Percentiles rank a stretch among this genome's conserved stretches.
Evolutionary conservation across 257 asterid species (phyloP).

Genomic region (Scutellaria minor): DNA sequence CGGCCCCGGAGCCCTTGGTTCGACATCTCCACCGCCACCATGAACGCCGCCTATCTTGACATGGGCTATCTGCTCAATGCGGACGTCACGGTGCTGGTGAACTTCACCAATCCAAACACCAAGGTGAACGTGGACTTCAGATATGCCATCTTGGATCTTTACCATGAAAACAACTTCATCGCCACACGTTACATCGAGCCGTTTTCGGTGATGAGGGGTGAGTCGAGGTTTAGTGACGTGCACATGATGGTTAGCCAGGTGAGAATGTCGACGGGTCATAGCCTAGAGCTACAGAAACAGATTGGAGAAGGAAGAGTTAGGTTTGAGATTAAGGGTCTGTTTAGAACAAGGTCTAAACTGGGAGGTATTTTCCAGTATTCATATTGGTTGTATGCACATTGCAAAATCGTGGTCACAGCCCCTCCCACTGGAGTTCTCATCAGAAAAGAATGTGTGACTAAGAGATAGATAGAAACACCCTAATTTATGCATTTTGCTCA

Average conservation of each 20-base stretch:
- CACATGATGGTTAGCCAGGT: slow-evolving; percentile 84
- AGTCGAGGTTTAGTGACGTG: slow-evolving; percentile 60
- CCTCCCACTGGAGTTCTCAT: slow-evolving; percentile 89
- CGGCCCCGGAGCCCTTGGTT: slow-evolving; percentile 80
- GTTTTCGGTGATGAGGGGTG: slow-evolving; percentile 53
- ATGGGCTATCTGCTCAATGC: slow-evolving; percentile 84
- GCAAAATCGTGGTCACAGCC: slow-evolving; percentile 61
- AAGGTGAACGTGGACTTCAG: slow-evolving; percentile 76
- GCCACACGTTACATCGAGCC: slow-evolving; percentile 71
- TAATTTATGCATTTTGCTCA: too few species aligned
- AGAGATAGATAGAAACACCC: slow-evolving; percentile 41
- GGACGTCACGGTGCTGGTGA: slow-evolving; percentile 72
- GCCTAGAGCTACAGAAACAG: slow-evolving; percentile 59
- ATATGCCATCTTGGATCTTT: slow-evolving; percentile 65
- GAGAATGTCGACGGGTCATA: slow-evolving; percentile 50
- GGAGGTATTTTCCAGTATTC: slow-evolving; percentile 78
- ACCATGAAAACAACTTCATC: slow-evolving; percentile 48
- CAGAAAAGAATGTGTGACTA: slow-evolving; percentile 61
- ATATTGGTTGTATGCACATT: slow-evolving; percentile 67
- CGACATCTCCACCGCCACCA: slow-evolving; percentile 67
- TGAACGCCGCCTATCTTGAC: slow-evolving; percentile 96
- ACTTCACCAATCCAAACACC: slow-evolving; percentile 89
- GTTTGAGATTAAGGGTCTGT: slow-evolving; percentile 67
- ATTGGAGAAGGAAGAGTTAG: slow-evolving; percentile 63
- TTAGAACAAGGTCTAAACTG: slow-evolving; percentile 65